A percentile compares a stretch with the other conserved stretches of the same genome.
These are phyloP conservation scores for Verticillium longisporum DNA, from an alignment of 2,329 filamentous ascomycete genomes.

Conservation along the genomic window DNA sequence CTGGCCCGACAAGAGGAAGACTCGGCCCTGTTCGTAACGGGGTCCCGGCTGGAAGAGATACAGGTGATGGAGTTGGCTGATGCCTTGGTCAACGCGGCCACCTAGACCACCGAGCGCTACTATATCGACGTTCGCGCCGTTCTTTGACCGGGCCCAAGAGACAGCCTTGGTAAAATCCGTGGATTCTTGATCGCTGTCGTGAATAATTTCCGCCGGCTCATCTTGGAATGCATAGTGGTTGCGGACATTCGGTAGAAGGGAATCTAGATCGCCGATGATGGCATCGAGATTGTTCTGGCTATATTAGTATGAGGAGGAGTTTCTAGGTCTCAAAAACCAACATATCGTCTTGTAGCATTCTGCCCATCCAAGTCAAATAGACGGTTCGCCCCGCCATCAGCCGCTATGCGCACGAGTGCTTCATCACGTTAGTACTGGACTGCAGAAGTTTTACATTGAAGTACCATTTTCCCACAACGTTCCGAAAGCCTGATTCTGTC, in stretches of 20 bases:
- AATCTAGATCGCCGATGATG: slow-evolving; percentile 91
- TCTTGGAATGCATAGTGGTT: slow-evolving; percentile 57
- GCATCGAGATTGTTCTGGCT: slow-evolving; percentile 53
- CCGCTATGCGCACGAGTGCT: slow-evolving; percentile 68
- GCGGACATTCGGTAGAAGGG: slow-evolving; percentile 55
- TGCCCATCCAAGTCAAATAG: slow-evolving; percentile 39
- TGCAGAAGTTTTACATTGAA: slow-evolving; percentile 5
- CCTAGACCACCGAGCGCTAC: slow-evolving; percentile 78
- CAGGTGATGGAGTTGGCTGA: slow-evolving; percentile 84
- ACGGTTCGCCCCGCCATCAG: slow-evolving; percentile 85
- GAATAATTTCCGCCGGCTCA: slow-evolving; percentile 50
- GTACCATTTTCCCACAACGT: slow-evolving; percentile 43
- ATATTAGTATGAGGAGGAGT: background rate
- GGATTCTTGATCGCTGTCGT: slow-evolving; percentile 73
- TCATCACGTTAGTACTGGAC: background rate
- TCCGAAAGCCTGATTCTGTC: slow-evolving; percentile 37
- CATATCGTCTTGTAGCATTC: slow-evolving; percentile 1
- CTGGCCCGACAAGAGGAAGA: slow-evolving; percentile 77
- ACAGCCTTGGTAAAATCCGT: slow-evolving; percentile 89
- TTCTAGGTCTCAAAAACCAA: background rate
- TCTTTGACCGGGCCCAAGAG: slow-evolving; percentile 42
- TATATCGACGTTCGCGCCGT: slow-evolving; percentile 47
- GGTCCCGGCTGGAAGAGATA: slow-evolving; percentile 53
- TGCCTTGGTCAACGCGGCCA: slow-evolving; percentile 85
- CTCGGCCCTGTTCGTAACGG: slow-evolving; percentile 41